Conservation (phyloP, 106 monocot species). For the Acorus gramineus region DNA sequence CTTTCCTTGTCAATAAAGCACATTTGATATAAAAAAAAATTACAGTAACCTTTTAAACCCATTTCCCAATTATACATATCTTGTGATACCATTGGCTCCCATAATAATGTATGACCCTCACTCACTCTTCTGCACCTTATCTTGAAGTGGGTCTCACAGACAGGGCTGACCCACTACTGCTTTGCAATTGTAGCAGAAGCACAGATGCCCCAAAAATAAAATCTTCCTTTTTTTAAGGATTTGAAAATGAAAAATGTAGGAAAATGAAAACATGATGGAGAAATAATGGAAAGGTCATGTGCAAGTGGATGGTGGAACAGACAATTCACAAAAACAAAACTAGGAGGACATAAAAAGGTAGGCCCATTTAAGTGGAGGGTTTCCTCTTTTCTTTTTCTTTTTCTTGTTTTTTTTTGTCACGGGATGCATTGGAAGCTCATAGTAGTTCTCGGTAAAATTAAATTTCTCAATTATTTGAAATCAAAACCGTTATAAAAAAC, state of each 20-base stretch:
- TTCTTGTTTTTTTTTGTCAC: too few species aligned
- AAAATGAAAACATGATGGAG: slow-evolving; percentile 1
- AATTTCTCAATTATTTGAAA: too few species aligned
- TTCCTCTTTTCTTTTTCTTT: too few species aligned
- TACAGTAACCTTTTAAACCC: too few species aligned
- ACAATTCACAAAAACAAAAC: not conserved
- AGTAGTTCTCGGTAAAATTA: too few species aligned
- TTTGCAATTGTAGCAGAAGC: not conserved
- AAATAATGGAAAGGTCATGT: not conserved
- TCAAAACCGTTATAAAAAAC: too few species aligned
- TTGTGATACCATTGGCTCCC: not conserved
- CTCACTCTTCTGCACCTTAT: slow-evolving; percentile 1
- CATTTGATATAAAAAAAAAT: not conserved
- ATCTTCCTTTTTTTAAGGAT: slow-evolving; percentile 2
- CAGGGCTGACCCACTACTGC: not conserved
- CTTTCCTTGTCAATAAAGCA: not conserved
- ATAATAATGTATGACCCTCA: not conserved
- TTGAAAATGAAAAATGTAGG: not conserved
- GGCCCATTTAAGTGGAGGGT: not conserved
- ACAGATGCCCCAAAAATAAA: not conserved
- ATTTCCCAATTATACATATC: not conserved
- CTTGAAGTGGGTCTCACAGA: slow-evolving; percentile 9
- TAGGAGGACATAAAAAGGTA: not conserved
- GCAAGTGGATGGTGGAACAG: slow-evolving; percentile 11
- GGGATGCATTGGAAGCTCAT: too few species aligned